Percentiles rank a stretch among this genome's conserved stretches.
phyloP scores from a whole-genome alignment of 2,329 filamentous ascomycete species.

The Aspergillus tubingensis region DNA sequence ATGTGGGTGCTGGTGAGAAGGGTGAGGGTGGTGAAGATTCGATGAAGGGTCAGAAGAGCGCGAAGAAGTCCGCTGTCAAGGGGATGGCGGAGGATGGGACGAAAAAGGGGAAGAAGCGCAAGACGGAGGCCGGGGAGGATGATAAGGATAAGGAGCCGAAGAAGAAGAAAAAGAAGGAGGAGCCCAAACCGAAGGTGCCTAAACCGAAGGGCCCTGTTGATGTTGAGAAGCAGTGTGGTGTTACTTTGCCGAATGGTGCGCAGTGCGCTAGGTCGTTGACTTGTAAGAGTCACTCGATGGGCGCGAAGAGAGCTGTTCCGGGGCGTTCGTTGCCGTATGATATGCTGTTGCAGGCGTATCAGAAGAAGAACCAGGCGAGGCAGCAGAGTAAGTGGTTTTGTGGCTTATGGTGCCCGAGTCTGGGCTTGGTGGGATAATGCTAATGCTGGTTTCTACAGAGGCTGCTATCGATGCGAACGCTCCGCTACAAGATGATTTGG shows the following conservation, averaged over 20 bases:
- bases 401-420: not conserved
- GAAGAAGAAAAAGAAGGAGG: constrained; percentile 93
- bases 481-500: constrained; percentile 81
- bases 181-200: constrained; percentile 76
- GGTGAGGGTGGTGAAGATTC: constrained; percentile 40
- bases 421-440: constrained; percentile 5
- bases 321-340: constrained; percentile 88
- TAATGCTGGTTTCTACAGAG: constrained; percentile 57
- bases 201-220: constrained; percentile 93
- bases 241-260: constrained; percentile 78
- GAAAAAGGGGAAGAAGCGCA: constrained; percentile 74
- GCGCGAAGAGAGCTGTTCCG: constrained; percentile 83
- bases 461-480: constrained; percentile 93
- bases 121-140: constrained; percentile 66
- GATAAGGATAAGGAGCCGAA: constrained; percentile 76
- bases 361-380: constrained; percentile 98
- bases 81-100: constrained; percentile 56
- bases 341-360: constrained; percentile 83
- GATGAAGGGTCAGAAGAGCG: constrained; percentile 62
- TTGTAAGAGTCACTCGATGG: constrained; percentile 95
- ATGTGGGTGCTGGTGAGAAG: constrained; percentile 33
- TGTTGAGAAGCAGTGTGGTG: constrained; percentile 91
- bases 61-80: constrained; percentile 60
- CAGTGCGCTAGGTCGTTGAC: constrained; percentile 86
- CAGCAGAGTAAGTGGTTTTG: constrained; percentile 74